Conservation (phyloP, 805 yeast species). For the Millerozyma acaciae region DNA sequence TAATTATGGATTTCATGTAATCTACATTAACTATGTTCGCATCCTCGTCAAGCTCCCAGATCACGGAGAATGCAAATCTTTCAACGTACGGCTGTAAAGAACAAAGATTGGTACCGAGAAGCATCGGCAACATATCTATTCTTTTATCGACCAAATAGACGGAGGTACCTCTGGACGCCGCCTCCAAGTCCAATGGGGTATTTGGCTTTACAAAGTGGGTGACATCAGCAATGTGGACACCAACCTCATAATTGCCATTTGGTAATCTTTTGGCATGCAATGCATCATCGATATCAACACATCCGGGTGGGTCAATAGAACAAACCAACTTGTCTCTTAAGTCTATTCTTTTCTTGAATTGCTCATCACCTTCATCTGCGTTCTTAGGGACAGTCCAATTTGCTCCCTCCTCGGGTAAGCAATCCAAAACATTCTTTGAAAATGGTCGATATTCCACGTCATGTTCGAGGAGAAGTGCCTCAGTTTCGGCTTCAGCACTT, state of each 20-base stretch:
- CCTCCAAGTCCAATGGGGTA: slow-evolving; percentile 90
- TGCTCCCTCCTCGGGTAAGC: slow-evolving; percentile 91
- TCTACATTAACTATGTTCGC: slow-evolving; percentile 79
- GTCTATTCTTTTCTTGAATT: slow-evolving; percentile 67
- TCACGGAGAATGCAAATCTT: slow-evolving; percentile 89
- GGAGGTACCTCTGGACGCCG: slow-evolving; percentile 95
- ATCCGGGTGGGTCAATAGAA: slow-evolving; percentile 95
- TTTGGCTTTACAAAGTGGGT: slow-evolving; percentile 94
- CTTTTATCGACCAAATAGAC: slow-evolving; percentile 96
- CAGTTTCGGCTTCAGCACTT: slow-evolving; percentile 92
- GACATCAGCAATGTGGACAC: slow-evolving; percentile 99
- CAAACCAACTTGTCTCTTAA: slow-evolving; percentile 86
- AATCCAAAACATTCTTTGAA: slow-evolving; percentile 83
- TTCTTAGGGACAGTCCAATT: slow-evolving; percentile 85
- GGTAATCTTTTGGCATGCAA: slow-evolving; percentile 80
- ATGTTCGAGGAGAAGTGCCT: slow-evolving; percentile 87
- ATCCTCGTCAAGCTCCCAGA: slow-evolving; percentile 89
- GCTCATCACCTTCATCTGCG: slow-evolving; percentile 47
- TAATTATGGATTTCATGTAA: slow-evolving; percentile 83
- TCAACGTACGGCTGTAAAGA: slow-evolving; percentile 94
- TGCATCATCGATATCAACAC: slow-evolving; percentile 98
- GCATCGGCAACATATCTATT: slow-evolving; percentile 96
- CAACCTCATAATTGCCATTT: slow-evolving; percentile 94
- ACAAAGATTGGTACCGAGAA: slow-evolving; percentile 93
- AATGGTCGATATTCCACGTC: slow-evolving; percentile 97